Base-by-base conservation (phyloP, 495 filamentous ascomycete species). In the Penicillium odoratum region DNA sequence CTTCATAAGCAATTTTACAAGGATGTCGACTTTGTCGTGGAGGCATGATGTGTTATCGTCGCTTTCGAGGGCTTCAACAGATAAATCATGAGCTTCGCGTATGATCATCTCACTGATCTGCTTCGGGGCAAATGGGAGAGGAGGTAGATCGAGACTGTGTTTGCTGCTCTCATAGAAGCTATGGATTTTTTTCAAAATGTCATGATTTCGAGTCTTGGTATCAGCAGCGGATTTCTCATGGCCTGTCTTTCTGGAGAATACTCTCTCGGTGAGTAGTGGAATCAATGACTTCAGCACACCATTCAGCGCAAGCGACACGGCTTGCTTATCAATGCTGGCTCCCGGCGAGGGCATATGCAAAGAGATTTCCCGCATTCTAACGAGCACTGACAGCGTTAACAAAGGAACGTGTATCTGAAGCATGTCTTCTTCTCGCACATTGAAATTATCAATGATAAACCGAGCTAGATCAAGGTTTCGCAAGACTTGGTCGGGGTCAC, bases 401-500 rank as follows among this genome's bases (percentile, higher is more conserved):
- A 94, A 70, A 48, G 94, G 94, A 33, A 91, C 86, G 73, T 99
- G 94, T 4, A 88, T 73, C 30, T 88, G 77, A 34, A 96, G 69
- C 94, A 99, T 98, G 67, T 99, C 94, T 68, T 98, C 93, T 70
- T 98, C 94, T 50, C 87, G 85, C 34, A 98, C 82, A 73, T 97
- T 98, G 81, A 98, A 99, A 56, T 91, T 85, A 4, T 82, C 76
- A 57, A 97, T 75, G 42, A 96, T 86, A 68, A 98, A 99, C 43
- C 81, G 82, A 49, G 92, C 86, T 29, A 96, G 79, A 21, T 83
- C 80, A 51, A 98, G 76, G 53, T 73, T 62, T 52, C 51, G 63
- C 57, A 71, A 53, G 38, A 70, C 61, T 50, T 83, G 86, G 15
- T 83, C 80, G 42, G 73, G 69, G 18, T 78, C 73, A 5, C 70